These are phyloP conservation scores for Cystobasidium onofrii DNA, from an alignment of 768 basidiomycete genomes.

Conservation along the genomic window DNA sequence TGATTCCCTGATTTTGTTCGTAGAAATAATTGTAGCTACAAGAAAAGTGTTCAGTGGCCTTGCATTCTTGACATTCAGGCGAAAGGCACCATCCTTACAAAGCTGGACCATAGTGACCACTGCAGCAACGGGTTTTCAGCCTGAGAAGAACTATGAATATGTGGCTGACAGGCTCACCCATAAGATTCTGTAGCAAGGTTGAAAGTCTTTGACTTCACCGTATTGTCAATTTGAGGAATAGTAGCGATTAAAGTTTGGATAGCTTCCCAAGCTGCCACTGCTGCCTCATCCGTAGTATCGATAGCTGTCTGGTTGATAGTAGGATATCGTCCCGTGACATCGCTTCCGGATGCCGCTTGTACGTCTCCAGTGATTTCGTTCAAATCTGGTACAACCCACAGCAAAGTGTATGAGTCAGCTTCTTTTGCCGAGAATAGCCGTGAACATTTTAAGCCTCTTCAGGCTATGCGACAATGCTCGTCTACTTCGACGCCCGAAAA, in stretches of 20 bases:
- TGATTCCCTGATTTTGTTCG: conserved; percentile 13
- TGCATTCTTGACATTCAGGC: background rate
- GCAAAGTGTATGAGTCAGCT: too few relatives aligned
- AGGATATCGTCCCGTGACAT: conserved; percentile 9
- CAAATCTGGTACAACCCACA: background rate
- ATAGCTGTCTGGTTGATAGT: background rate
- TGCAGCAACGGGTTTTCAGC: background rate
- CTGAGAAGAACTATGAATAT: background rate
- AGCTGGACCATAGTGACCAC: conserved; percentile 18
- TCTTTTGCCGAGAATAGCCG: too few relatives aligned
- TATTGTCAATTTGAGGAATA: conserved; percentile 17
- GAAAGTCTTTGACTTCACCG: conserved; percentile 16
- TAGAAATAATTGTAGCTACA: conserved; percentile 13
- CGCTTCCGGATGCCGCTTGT: background rate
- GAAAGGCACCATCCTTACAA: background rate
- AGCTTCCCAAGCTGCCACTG: conserved; percentile 23
- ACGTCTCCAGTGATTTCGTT: conserved; percentile 10
- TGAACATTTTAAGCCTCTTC: too few relatives aligned
- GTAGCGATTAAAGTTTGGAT: conserved; percentile 16
- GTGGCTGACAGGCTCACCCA: background rate
- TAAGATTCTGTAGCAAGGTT: conserved; percentile 20
- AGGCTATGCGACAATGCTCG: too few relatives aligned
- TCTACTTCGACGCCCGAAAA: too few relatives aligned
- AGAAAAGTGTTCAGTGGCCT: background rate
- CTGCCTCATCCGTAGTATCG: conserved; percentile 15